Evolutionary conservation across 108 stramenopile genomes (phyloP), one percentile per base, ranked within the genome.

Genomic region (Nannochloropsis granulata): DNA sequence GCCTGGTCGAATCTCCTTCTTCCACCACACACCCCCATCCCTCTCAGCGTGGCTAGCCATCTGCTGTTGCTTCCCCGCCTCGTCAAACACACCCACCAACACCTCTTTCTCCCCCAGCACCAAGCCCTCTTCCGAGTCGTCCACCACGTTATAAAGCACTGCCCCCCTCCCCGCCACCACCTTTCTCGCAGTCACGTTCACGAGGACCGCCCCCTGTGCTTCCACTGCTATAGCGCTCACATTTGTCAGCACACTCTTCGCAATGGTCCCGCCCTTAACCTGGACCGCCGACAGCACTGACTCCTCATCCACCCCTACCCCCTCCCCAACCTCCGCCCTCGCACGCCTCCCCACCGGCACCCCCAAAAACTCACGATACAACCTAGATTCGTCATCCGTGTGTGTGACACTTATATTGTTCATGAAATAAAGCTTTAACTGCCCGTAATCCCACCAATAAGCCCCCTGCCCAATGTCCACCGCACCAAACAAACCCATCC

Each of bases 371-470:
- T 90, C 89, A 42, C 94, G 91, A 44, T 95, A 86, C 45, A 96
- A 88, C 23, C 90, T 88, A 23, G 93, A 93, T 90, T 96, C 95
- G 14, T 90, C 91, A 13, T 91, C 90, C 43, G 92, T 85, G 8
- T 94, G 92, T 81, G 93, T 83, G 26, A 98, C 82, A 45, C 95
- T 91, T 16, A 92, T 81, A 78, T 94, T 92, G 91, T 98, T 98
- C 79, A 90, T 91, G 81, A 92, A 92, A 85, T 97, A 98, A 24
- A 98, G 92, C 88, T 95, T 94, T 78, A 98, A 92, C 86, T 93
- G 95, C 21, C 98, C 98, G 86, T 98, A 98, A 90, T 98, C 98
- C 98, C 97, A 97, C 97, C 97, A 98, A 84, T 94, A 95, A 13
- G 96, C 96, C 82, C 94, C 92, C 79, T 90, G 93, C 44, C 98